Evolutionary conservation across 2,329 filamentous ascomycete species (phyloP).

Genomic region (Coniochaeta sp.): DNA sequence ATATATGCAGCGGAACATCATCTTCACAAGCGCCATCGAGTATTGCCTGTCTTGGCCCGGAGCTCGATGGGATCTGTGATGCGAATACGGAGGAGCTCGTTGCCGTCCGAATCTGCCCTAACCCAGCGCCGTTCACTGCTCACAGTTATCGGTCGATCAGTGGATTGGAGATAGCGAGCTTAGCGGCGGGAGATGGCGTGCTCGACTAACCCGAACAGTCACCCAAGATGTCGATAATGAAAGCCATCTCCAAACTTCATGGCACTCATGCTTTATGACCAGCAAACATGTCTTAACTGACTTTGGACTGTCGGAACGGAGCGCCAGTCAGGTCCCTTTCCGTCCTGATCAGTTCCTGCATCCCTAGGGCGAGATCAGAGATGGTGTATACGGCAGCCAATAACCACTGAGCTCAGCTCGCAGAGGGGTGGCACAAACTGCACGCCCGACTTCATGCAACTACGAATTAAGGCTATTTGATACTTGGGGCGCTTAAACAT

Average conservation of each 20-base stretch:
- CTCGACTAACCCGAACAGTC: neutral
- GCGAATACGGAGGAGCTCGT: neutral
- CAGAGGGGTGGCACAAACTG: neutral
- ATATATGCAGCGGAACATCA: neutral
- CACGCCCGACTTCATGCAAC: neutral
- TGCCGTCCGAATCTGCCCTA: neutral
- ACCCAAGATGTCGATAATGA: neutral
- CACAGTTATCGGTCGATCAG: neutral
- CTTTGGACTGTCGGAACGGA: neutral
- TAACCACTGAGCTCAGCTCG: neutral
- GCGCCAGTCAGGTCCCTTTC: neutral
- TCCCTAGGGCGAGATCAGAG: neutral
- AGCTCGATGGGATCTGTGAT: neutral
- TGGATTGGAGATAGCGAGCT: neutral
- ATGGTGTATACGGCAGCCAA: neutral
- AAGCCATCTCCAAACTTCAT: neutral
- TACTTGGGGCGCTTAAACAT: neutral
- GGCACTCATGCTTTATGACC: neutral
- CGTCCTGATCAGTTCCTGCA: neutral
- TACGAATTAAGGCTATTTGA: neutral
- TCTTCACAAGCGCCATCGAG: neutral
- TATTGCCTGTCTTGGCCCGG: neutral
- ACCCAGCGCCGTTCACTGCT: neutral
- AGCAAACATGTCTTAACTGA: too few relatives aligned
- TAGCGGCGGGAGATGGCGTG: conserved; percentile 1